Conservation (phyloP, 2,329 filamentous ascomycete genomes). For the Pseudocercospora eumusae region DNA sequence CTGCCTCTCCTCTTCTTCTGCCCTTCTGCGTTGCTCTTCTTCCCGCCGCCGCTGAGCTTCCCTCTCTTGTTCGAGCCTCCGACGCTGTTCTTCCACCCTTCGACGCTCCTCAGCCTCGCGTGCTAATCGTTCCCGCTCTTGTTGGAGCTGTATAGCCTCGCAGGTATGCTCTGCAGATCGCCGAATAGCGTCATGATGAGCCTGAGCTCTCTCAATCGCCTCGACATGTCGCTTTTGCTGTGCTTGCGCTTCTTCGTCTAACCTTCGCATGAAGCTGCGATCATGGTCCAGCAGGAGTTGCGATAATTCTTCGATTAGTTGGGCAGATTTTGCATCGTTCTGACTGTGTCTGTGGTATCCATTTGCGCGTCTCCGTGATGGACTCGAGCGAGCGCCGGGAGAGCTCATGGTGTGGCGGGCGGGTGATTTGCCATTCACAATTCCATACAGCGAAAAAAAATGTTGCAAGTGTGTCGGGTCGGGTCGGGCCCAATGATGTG, state of each 20-base stretch:
- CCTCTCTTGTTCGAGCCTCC: conserved; percentile 20
- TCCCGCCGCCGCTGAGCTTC: conserved; percentile 11
- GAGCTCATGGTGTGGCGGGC: conserved; percentile 23
- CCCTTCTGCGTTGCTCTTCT: conserved; percentile 17
- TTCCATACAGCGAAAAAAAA: background rate
- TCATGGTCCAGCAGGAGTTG: conserved; percentile 25
- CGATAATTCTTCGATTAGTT: conserved; percentile 23
- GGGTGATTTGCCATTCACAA: background rate
- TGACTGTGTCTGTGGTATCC: conserved; percentile 17
- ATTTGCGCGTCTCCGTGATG: conserved; percentile 19
- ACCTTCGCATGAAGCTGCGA: conserved; percentile 21
- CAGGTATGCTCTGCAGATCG: conserved; percentile 22
- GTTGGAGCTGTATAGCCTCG: conserved; percentile 24
- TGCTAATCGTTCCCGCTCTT: conserved; percentile 19
- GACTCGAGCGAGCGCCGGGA: conserved; percentile 21
- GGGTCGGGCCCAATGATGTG: background rate
- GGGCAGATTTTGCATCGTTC: conserved; percentile 6
- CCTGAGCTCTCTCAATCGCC: conserved; percentile 25
- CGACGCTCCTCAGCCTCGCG: conserved; percentile 21
- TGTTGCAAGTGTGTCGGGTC: background rate
- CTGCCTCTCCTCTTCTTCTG: conserved; percentile 16
- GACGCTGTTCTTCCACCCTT: conserved; percentile 19
- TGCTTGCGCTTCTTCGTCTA: conserved; percentile 24
- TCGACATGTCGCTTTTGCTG: conserved; percentile 27
- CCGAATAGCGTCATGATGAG: conserved; percentile 25